A percentile compares a stretch with the other conserved stretches of the same genome.
Conservation (phyloP, 495 filamentous ascomycete species). For the Aspergillus bertholletiae region DNA sequence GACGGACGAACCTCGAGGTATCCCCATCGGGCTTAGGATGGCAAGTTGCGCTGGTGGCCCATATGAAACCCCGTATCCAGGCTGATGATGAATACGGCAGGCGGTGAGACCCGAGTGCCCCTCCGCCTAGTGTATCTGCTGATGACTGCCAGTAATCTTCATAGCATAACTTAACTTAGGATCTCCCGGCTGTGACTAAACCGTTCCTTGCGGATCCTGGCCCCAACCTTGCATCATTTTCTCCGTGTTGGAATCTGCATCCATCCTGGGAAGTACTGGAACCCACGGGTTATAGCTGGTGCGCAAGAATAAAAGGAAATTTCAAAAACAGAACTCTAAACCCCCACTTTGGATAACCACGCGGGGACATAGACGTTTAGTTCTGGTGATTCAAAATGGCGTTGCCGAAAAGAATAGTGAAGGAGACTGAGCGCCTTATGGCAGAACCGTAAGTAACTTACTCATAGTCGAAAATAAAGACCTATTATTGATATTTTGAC, state of each 20-base stretch:
- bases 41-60: neutral
- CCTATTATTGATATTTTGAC: constrained; percentile 3
- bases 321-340: neutral
- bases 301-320: neutral
- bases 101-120: neutral
- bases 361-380: constrained; percentile 4
- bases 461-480: neutral
- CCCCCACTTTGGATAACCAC: constrained; percentile 6
- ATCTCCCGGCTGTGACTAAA: neutral
- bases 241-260: neutral
- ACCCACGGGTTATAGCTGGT: neutral
- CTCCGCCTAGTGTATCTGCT: neutral
- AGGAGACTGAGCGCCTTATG: constrained; percentile 97
- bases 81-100: neutral
- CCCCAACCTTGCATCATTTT: neutral
- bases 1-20: neutral
- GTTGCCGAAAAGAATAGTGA: constrained; percentile 93
- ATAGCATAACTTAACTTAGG: too few relatives aligned
- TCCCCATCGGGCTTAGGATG: neutral
- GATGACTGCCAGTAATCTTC: neutral
- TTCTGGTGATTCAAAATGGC: constrained; percentile 47
- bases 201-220: neutral
- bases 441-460: constrained; percentile 76
- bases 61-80: neutral
- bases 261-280: neutral